Evolutionary conservation across 75 land plant genomes (phyloP).

Genomic region (Sequoia sempervirens): DNA sequence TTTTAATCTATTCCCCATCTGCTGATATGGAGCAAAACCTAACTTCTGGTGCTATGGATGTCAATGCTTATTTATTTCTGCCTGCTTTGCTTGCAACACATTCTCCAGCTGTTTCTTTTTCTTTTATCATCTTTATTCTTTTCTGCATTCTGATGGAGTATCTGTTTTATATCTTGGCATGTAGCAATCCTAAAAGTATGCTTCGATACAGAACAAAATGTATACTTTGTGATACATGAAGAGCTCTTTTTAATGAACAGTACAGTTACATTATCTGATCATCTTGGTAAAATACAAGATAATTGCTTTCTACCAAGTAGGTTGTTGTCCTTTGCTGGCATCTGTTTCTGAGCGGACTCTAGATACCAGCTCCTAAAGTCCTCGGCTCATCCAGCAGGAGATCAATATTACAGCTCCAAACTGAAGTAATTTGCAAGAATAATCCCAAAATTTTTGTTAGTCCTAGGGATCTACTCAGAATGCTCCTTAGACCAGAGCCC

Average conservation of each 20-base stretch:
- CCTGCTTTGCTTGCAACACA: background rate
- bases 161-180: too few species aligned
- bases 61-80: background rate
- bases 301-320: background rate
- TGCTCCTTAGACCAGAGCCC: background rate
- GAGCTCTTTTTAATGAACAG: constrained; percentile 18
- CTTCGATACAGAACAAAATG: background rate
- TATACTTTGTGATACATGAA: background rate
- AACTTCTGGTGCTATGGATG: background rate
- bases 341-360: background rate
- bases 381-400: background rate
- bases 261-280: constrained; percentile 20
- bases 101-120: background rate
- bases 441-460: background rate
- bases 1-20: background rate
- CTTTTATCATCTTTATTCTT: background rate
- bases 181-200: background rate
- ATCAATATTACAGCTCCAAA: background rate
- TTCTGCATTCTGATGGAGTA: background rate
- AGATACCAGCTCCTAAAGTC: background rate
- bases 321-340: background rate
- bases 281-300: constrained; percentile 10
- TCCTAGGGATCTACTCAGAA: background rate
- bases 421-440: background rate
- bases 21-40: background rate